Conservation (phyloP, 2,329 filamentous ascomycete species). For the Ceratocystis variospora region DNA sequence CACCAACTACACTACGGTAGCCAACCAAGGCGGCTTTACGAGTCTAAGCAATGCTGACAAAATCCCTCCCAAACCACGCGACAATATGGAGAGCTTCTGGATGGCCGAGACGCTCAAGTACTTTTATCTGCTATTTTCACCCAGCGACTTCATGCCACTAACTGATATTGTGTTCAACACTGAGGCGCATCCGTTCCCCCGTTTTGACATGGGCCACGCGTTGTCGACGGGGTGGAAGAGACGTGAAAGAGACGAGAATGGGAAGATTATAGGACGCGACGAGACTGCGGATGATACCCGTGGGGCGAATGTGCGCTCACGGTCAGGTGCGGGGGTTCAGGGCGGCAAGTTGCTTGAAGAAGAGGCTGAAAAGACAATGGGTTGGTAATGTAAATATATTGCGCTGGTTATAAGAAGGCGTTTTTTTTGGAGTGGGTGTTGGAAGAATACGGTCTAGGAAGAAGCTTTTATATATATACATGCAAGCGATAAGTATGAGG, state of each 20-base stretch:
- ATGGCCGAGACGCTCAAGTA: conserved; percentile 97
- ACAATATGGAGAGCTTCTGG: conserved; percentile 99
- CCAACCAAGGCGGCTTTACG: conserved; percentile 67
- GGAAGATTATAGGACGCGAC: conserved; percentile 27
- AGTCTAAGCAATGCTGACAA: conserved; percentile 61
- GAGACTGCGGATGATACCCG: background rate
- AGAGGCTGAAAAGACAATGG: background rate
- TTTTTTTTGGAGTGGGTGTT: background rate
- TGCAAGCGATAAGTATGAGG: no score
- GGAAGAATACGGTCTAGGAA: no score
- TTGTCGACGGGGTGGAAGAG: conserved; percentile 74
- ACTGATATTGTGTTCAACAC: conserved; percentile 89
- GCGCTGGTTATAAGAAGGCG: background rate
- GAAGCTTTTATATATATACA: no score
- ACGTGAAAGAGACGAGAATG: conserved; percentile 42
- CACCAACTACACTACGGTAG: conserved; percentile 67
- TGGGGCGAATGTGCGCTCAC: background rate
- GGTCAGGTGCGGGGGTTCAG: conserved; percentile 1
- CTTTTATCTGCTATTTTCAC: conserved; percentile 86
- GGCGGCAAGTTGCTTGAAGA: background rate
- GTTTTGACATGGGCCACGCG: conserved; percentile 65
- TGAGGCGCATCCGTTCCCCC: conserved; percentile 79
- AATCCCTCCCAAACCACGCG: conserved; percentile 53
- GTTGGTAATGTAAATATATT: background rate
- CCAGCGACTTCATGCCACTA: conserved; percentile 66